These are phyloP conservation scores for Moricandia moricandioides DNA, from an alignment of 345 rosid species.

Conservation along the genomic window DNA sequence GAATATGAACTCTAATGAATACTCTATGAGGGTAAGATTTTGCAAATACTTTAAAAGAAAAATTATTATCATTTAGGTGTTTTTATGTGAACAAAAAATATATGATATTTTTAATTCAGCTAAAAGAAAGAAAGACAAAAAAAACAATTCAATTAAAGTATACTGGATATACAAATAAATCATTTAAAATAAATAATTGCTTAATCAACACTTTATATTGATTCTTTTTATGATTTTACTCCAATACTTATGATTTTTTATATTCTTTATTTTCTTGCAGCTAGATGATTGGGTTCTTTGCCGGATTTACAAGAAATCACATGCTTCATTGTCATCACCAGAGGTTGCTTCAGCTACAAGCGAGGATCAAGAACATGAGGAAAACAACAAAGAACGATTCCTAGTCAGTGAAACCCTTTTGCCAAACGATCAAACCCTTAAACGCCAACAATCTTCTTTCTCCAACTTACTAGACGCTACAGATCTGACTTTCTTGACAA, in stretches of 20 bases:
- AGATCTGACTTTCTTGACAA: slow-evolving; percentile 64
- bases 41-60: not conserved
- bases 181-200: not conserved
- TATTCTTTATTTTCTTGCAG: slow-evolving; percentile 38
- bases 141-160: not conserved
- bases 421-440: slow-evolving; percentile 39
- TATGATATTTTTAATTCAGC: not conserved
- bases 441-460: slow-evolving; percentile 67
- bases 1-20: slow-evolving; percentile 54
- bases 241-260: not conserved
- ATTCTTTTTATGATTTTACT: not conserved
- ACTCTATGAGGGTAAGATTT: slow-evolving; percentile 83
- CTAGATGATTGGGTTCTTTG: slow-evolving; percentile 98
- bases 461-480: slow-evolving; percentile 70
- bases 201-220: not conserved
- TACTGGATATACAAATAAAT: not conserved
- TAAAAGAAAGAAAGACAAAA: no score
- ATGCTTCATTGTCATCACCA: slow-evolving; percentile 48
- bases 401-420: slow-evolving; percentile 27
- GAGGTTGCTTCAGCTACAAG: slow-evolving; percentile 35
- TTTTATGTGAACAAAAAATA: not conserved
- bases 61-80: not conserved
- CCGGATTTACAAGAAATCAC: slow-evolving; percentile 85
- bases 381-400: slow-evolving; percentile 42
- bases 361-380: slow-evolving; percentile 62